These are phyloP conservation scores for Elongisporangium anandrum DNA, from an alignment of 352 stramenopile genomes.

Conservation along the genomic window DNA sequence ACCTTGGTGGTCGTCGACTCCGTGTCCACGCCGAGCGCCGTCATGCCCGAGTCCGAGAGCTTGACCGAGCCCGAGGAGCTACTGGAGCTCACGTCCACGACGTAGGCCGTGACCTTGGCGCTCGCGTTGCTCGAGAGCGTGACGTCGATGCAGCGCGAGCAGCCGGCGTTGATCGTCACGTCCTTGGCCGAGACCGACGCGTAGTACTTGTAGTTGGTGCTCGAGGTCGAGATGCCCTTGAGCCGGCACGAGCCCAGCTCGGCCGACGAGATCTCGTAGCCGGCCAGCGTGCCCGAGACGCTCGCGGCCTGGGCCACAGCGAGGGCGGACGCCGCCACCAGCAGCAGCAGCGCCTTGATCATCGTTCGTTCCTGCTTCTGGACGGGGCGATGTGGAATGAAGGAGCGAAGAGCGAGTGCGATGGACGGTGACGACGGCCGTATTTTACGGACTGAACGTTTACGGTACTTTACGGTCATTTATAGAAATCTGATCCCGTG, in stretches of 20 bases:
- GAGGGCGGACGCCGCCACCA: conserved; percentile 1
- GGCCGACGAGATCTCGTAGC: conserved; percentile 56
- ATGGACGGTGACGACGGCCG: neutral
- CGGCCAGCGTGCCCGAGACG: conserved; percentile 26
- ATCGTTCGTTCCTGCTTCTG: neutral
- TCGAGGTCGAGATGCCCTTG: conserved; percentile 45
- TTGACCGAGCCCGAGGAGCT: conserved; percentile 41
- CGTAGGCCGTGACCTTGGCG: conserved; percentile 55
- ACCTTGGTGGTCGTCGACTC: conserved; percentile 48
- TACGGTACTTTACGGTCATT: neutral
- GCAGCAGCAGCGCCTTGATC: conserved; percentile 4
- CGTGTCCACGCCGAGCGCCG: conserved; percentile 34
- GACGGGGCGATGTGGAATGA: neutral
- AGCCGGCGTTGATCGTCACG: conserved; percentile 47
- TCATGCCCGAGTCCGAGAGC: conserved; percentile 46
- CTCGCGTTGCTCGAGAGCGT: conserved; percentile 38
- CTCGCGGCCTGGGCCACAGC: conserved; percentile 5
- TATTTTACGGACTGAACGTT: neutral
- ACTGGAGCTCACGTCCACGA: conserved; percentile 65
- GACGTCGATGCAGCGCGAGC: conserved; percentile 71
- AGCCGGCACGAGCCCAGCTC: conserved; percentile 68
- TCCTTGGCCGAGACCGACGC: conserved; percentile 64
- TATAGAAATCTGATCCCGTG: neutral
- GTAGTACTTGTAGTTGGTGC: conserved; percentile 79
- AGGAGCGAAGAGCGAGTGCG: neutral